These are phyloP conservation scores for Lentinula lateritia DNA, from an alignment of 768 basidiomycete genomes.

Conservation along the genomic window DNA sequence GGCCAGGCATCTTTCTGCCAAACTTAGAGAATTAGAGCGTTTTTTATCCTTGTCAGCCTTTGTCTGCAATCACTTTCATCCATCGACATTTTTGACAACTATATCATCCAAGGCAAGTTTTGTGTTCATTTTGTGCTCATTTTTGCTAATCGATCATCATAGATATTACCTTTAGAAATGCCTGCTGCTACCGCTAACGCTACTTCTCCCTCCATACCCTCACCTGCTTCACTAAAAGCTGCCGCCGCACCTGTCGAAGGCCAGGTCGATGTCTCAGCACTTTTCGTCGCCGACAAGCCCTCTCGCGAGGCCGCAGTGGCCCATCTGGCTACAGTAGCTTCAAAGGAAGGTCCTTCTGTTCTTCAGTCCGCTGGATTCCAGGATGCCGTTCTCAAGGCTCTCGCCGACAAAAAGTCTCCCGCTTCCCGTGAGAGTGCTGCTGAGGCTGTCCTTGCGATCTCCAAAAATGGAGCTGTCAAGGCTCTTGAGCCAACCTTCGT, in stretches of 20 bases:
- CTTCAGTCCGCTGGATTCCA: conserved; percentile 65
- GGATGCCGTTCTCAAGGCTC: conserved; percentile 75
- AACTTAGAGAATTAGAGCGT: conserved; percentile 56
- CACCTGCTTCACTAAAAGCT: conserved; percentile 71
- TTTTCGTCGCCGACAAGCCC: conserved; percentile 84
- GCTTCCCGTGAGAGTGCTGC: conserved; percentile 88
- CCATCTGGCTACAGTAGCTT: conserved; percentile 63
- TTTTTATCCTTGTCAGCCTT: conserved; percentile 55
- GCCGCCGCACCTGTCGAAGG: conserved; percentile 45
- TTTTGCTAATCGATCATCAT: conserved; percentile 9
- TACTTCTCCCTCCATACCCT: conserved; percentile 42
- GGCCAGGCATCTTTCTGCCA: conserved; percentile 30
- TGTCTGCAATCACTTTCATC: conserved; percentile 33
- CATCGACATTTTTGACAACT: conserved; percentile 28
- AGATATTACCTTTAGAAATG: conserved; percentile 58
- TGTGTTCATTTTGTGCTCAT: not conserved
- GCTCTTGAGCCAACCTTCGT: conserved; percentile 88
- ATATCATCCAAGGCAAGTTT: conserved; percentile 38
- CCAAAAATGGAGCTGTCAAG: conserved; percentile 65
- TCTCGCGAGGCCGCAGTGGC: conserved; percentile 67
- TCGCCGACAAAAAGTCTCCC: conserved; percentile 93
- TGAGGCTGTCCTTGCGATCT: conserved; percentile 58
- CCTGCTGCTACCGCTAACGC: conserved; percentile 77
- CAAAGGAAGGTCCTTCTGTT: conserved; percentile 81
- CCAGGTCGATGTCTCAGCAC: conserved; percentile 65